Base-by-base conservation (phyloP, 805 yeast genomes). In the Lipomyces yamanashiensis region DNA sequence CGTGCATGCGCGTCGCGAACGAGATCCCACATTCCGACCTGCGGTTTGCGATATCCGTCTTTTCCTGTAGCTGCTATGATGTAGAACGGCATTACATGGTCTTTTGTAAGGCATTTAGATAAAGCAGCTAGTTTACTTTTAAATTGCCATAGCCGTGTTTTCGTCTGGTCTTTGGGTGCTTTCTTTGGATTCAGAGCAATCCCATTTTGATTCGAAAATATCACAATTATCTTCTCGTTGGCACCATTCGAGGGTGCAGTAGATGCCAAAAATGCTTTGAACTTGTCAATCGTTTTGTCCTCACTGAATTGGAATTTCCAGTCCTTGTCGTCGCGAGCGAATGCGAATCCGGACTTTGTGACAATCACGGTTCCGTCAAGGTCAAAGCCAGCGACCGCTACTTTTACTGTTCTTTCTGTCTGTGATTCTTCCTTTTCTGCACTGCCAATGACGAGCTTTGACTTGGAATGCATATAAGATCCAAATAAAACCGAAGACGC, bases 151-250 rank as follows among this genome's bases (percentile, higher is more conserved):
- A 78, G 0, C 71, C 73, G 0, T 75, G 75, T 21, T 71, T 70
- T 15, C 10, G 76, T 59, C 39, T 66, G 39, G 67, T 70, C 43
- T 77, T 72, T 33, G 68, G 77, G 34, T 6, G 63, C 67, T 23
- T 70, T 57, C 82, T 23, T 78, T 78, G 2, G 71, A 53, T 47
- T 82, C 56, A 76, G 71, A 0, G 84, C 76, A 1, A 86, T 82
- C 0, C 86, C 88, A 21, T 93, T 96, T 74, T 93, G 99, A 73
- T 93, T 93, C 0, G 97, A 85, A 73, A 93, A 90, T 1, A 93
- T 82, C 2, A 87, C 92, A 2, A 92, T 69, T 0, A 82, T 21
- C 39, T 72, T 72, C n/a, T 33, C 23, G n/a, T 57, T 41, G 21
- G 36, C 6, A 9, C 21, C 40, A 21, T 41, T 40, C 61, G 60